Conservation (phyloP, 208 protist genomes). For the Crithidia expoeki region DNA sequence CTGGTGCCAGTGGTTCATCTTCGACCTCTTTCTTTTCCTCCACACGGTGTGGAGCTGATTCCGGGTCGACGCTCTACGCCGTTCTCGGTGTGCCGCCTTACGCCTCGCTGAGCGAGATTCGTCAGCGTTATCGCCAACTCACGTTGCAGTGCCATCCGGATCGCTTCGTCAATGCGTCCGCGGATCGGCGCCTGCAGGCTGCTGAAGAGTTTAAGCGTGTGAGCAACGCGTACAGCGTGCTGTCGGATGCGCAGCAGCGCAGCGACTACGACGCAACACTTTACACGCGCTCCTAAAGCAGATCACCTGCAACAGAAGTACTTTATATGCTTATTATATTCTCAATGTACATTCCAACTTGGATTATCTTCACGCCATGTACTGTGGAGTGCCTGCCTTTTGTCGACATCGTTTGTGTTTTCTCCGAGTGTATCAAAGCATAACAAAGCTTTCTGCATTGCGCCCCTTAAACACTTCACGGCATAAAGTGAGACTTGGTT, state of each 20-base stretch:
- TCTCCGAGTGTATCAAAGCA: too few relatives aligned
- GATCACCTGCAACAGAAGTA: too few relatives aligned
- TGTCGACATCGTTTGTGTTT: too few relatives aligned
- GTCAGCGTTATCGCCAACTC: conserved; percentile 63
- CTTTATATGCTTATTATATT: background rate
- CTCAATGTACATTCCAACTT: background rate
- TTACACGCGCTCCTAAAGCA: conserved; percentile 1
- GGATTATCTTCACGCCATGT: too few relatives aligned
- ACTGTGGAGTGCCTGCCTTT: too few relatives aligned
- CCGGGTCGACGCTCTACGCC: conserved; percentile 61
- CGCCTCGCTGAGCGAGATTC: conserved; percentile 54
- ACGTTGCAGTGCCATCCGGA: conserved; percentile 85
- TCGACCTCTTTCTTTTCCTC: background rate
- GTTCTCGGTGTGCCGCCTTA: conserved; percentile 49
- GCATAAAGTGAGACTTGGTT: too few relatives aligned
- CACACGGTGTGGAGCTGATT: background rate
- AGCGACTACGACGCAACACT: conserved; percentile 92
- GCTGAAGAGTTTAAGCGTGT: conserved; percentile 94
- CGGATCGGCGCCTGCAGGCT: conserved; percentile 38
- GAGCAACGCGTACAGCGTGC: conserved; percentile 94
- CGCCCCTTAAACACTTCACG: too few relatives aligned
- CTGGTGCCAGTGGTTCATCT: background rate
- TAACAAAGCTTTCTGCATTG: too few relatives aligned
- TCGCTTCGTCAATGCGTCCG: conserved; percentile 51
- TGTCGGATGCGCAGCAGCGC: conserved; percentile 91